Evolutionary conservation across 2,329 filamentous ascomycete genomes (phyloP), one percentile per base, ranked within the genome.

Genomic region (Colletotrichum zoysiae): DNA sequence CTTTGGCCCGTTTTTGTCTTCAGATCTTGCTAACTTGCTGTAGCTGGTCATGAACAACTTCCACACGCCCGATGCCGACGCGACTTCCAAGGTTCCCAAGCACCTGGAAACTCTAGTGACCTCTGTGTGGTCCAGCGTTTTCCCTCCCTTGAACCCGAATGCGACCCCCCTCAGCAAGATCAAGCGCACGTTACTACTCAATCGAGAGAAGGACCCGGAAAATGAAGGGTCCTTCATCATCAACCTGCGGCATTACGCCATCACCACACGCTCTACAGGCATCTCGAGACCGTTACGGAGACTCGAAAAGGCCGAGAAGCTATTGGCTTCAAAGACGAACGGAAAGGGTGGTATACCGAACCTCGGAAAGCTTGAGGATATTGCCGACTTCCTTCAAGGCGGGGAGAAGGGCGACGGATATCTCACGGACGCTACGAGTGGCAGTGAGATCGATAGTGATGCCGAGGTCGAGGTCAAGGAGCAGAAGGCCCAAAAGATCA

Each of bases 1-100:
- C 11, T 26, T 42, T 23, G n/a, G 69, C 56, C 50, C n/a, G 20
- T n/a, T 35, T 7, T n/a, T 20, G 23, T 38, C 48, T 35, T n/a
- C 40, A 73, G 46, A 69, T 38, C 44, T 7, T 60, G 72, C 76
- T 83, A 78, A 83, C 75, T 8, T 42, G 16, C 42, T 62, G 3
- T 73, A 92, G 89, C 88, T 99, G 56, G 96, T 99, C 75, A 98
- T 99, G 96, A 99, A 99, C 84, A 98, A 97, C 82, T 97, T 99
- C 82, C 89, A 89, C 50, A 92, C 91, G 4, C 88, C 92, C 38
- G 86, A 84, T 42, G 78, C 87, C 56, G 88, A 90, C 69, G 82
- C 88, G 40, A 88, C 87, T 69, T 88, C 90, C 30, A 90, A 92
- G 73, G 91, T 97, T n/a, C 95, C 95, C 6, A 97, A 94, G 79